These are phyloP conservation scores for Eremothecium cymbalariae DNA, from an alignment of 1,139 yeast genomes.

Conservation along the genomic window DNA sequence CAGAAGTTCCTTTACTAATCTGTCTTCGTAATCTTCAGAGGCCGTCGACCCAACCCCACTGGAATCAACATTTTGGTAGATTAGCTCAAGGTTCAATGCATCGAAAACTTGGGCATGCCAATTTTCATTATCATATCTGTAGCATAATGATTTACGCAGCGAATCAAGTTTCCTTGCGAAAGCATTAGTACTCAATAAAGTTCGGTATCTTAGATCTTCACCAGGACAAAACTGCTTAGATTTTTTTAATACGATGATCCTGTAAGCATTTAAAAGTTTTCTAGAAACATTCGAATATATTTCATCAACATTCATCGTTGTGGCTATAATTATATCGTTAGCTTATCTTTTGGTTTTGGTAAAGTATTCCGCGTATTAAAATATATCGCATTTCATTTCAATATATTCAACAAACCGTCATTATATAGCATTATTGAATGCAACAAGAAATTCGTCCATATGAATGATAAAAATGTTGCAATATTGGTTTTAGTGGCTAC, in stretches of 20 bases:
- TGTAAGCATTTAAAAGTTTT: not conserved
- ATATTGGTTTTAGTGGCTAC: slow-evolving; percentile 11
- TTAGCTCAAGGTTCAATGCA: slow-evolving; percentile 30
- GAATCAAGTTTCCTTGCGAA: slow-evolving; percentile 23
- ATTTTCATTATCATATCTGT: slow-evolving; percentile 24
- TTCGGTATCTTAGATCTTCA: slow-evolving; percentile 20
- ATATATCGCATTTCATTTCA: no score
- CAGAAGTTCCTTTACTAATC: slow-evolving; percentile 57
- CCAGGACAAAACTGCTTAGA: not conserved
- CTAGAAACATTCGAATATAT: not conserved
- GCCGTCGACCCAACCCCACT: slow-evolving; percentile 30
- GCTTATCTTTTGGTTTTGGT: not conserved
- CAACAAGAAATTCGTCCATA: not conserved
- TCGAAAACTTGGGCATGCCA: slow-evolving; percentile 34
- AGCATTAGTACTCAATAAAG: slow-evolving; percentile 14
- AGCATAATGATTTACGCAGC: slow-evolving; percentile 19
- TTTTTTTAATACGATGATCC: not conserved
- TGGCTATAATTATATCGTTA: not conserved
- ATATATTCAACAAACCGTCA: no score
- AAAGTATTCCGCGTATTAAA: no score
- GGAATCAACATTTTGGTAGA: slow-evolving; percentile 35
- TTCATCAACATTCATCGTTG: not conserved
- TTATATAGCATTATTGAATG: no score
- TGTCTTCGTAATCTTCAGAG: slow-evolving; percentile 51
- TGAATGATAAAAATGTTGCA: slow-evolving; percentile 13